phyloP scores from a whole-genome alignment of 805 yeast species.

The Scheffersomyces spartinae region DNA sequence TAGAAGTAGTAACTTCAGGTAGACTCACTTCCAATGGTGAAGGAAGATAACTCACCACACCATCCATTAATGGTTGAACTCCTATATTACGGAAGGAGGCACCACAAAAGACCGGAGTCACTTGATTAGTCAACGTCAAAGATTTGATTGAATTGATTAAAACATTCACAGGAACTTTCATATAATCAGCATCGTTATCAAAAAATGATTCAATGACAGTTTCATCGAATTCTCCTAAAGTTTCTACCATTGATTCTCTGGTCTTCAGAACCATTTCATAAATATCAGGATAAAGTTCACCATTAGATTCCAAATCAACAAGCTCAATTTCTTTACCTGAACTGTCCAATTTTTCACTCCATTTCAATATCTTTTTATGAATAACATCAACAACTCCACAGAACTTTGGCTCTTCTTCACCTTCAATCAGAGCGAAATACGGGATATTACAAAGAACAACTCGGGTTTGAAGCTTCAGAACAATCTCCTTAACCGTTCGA shows the following conservation, averaged over 20 bases:
- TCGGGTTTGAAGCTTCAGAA: constrained; percentile 60
- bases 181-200: constrained; percentile 58
- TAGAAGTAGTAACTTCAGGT: constrained; percentile 38
- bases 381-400: constrained; percentile 70
- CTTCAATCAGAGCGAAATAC: constrained; percentile 40
- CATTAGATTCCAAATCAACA: constrained; percentile 22
- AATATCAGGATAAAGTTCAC: constrained; percentile 15
- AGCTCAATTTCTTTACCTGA: constrained; percentile 46
- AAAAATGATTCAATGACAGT: constrained; percentile 63
- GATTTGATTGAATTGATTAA: constrained; percentile 51
- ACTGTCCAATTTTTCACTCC: constrained; percentile 28
- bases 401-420: constrained; percentile 31
- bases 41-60: constrained; percentile 67
- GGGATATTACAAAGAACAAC: constrained; percentile 75
- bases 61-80: constrained; percentile 87
- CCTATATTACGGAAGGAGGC: constrained; percentile 89
- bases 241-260: constrained; percentile 72
- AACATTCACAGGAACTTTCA: constrained; percentile 43
- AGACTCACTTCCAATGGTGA: constrained; percentile 56
- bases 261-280: constrained; percentile 41
- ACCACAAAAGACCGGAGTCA: constrained; percentile 84
- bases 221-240: constrained; percentile 77
- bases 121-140: constrained; percentile 44
- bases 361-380: constrained; percentile 44
- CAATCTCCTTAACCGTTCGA: constrained; percentile 77